Percentiles rank a stretch among this genome's conserved stretches.
These are phyloP conservation scores for Apiotrichum laibachii DNA, from an alignment of 1,284 basidiomycete species.

Conservation along the genomic window DNA sequence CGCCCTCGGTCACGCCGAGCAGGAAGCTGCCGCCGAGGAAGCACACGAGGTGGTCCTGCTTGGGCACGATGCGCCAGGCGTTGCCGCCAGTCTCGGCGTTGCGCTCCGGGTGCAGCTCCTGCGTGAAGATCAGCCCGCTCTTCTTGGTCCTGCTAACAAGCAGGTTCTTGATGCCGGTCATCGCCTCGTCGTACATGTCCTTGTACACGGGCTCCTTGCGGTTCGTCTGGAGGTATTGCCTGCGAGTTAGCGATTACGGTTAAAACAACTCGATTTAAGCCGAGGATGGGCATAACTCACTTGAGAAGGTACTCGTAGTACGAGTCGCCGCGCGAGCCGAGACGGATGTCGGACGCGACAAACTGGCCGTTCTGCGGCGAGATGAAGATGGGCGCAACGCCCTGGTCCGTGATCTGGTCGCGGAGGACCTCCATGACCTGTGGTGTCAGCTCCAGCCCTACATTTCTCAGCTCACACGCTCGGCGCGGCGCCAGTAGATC, in stretches of 20 bases:
- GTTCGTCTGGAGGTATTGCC: slow-evolving; percentile 58
- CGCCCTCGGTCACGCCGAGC: slow-evolving; percentile 76
- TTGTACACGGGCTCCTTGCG: slow-evolving; percentile 74
- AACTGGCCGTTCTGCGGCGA: slow-evolving; percentile 68
- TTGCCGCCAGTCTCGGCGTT: slow-evolving; percentile 35
- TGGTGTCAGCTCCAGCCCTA: not conserved
- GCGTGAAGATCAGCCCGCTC: slow-evolving; percentile 69
- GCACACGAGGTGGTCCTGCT: slow-evolving; percentile 95
- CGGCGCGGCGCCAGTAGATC: slow-evolving; percentile 76
- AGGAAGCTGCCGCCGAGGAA: slow-evolving; percentile 90
- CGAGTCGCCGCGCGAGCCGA: slow-evolving; percentile 90
- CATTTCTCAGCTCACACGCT: slow-evolving; percentile 56
- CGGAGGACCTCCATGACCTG: slow-evolving; percentile 57
- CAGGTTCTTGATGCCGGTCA: slow-evolving; percentile 73
- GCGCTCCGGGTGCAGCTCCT: slow-evolving; percentile 61
- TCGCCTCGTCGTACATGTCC: slow-evolving; percentile 82
- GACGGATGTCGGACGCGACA: slow-evolving; percentile 70
- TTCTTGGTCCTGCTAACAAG: slow-evolving; percentile 65
- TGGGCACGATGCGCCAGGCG: slow-evolving; percentile 68
- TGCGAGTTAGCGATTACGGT: not conserved
- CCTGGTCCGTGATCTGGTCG: slow-evolving; percentile 62
- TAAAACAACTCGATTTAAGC: too few species aligned
- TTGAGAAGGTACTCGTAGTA: slow-evolving; percentile 94
- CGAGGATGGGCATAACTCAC: slow-evolving; percentile 2
- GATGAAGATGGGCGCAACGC: slow-evolving; percentile 81